Evolutionary conservation across 306 rosid genomes (phyloP), one percentile per base, ranked within the genome.

Genomic region (Trifolium fragiferum): DNA sequence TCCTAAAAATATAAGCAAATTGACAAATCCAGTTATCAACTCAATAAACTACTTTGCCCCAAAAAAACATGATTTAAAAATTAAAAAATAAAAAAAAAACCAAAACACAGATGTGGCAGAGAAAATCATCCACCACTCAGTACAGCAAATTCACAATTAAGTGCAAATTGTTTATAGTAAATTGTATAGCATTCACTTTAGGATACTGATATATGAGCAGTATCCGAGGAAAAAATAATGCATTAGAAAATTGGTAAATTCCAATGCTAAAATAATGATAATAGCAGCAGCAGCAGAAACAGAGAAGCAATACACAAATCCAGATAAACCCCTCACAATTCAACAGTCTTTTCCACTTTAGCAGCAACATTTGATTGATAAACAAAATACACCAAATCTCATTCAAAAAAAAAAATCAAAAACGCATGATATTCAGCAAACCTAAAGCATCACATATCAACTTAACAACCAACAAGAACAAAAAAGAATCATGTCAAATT

Each of bases 371-470:
- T 70, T 27, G 38, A 79, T 75, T 32, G 50, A 38, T 59, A 40
- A 8, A 44, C 6, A 55, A 57, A 57, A 19, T 10, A 21, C 46
- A 65, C 64, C 68, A 66, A 76, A 79, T 47, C 62, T 35, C 40
- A 70, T 60, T 15, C 12, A 13, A 15, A 63, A 73, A 23, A 46
- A 43, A n/a, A n/a, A 25, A 32, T 47, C 12, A 67, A 30, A 25
- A 13, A 49, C 18, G 15, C 41, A 67, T 43, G 41, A 77, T 75
- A 70, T 68, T 72, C 59, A 70, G 59, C 76, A 37, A 47, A 62
- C 14, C 32, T 16, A 35, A 55, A 32, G 55, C 67, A 76, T 67
- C 77, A 40, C 67, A 59, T 82, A 89, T 89, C 90, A 85, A 67
- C 83, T 65, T 37, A 50, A 64, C 37, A 60, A 80, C n/a, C 60